phyloP scores from a whole-genome alignment of 139 green algal species.

The Medakamo hakoo region DNA sequence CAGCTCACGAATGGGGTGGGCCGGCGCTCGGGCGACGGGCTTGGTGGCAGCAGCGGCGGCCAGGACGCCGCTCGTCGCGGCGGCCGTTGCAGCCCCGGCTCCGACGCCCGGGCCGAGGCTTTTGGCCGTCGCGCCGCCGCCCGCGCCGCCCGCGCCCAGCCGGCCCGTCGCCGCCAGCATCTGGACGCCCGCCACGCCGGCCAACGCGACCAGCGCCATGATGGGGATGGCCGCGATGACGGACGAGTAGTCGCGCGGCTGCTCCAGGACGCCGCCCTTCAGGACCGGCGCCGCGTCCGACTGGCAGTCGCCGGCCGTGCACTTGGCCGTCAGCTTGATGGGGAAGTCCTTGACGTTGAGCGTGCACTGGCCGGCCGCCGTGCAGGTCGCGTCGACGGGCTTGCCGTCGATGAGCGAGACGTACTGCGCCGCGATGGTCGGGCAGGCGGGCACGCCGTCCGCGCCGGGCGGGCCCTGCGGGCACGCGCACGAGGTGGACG shows the following conservation, averaged over 20 bases:
- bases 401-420: constrained; percentile 13
- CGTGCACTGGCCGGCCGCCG: constrained; percentile 8
- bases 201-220: constrained; percentile 17
- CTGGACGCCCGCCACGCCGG: constrained; percentile 13
- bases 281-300: constrained; percentile 1
- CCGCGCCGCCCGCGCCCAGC: not conserved
- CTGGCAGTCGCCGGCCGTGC: constrained; percentile 13
- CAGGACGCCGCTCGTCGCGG: not conserved
- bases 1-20: constrained; percentile 5
- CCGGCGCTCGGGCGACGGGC: not conserved
- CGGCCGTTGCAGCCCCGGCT: not conserved
- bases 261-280: not conserved
- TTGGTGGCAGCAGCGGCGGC: not conserved
- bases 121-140: constrained; percentile 4
- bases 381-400: constrained; percentile 10
- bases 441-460: constrained; percentile 5
- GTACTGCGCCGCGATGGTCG: not conserved
- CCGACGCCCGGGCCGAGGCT: no score
- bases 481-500: constrained; percentile 20
- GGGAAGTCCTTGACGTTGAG: constrained; percentile 27
- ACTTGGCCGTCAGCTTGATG: constrained; percentile 16
- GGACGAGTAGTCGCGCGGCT: constrained; percentile 12
- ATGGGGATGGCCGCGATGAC: constrained; percentile 27
- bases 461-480: constrained; percentile 1
- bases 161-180: constrained; percentile 1